Evolutionary conservation across 352 stramenopile genomes (phyloP), one percentile per base, ranked within the genome.

Genomic region (Phytopythium boreale): DNA sequence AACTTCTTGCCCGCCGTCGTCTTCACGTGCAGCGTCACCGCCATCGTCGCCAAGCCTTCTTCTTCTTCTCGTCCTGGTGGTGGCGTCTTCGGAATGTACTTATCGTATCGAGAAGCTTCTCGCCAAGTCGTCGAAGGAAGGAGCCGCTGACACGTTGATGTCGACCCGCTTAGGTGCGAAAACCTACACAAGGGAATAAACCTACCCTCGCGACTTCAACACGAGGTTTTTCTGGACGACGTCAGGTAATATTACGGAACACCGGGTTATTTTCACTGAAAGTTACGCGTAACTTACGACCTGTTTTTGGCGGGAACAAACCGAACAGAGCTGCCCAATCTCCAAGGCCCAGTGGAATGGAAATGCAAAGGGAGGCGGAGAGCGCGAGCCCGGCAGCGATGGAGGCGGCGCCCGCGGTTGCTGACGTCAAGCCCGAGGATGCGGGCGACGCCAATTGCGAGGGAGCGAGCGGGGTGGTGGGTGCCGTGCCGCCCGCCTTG

Each of bases 1-100:
- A 93, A 84, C 71, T 91, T 93, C 67, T 89, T 90, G 41, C 87
- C 87, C 31, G 74, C 72, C 57, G 87, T 93, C 62, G 85, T 93
- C 80, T 95, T 95, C 27, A 95, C 85, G 58, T 89, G 72, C 67
- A 95, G 67, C 69, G 74, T 80, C 68, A 89, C 87, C 85, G 90
- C 91, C 31, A 22, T 76, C 41, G 29, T 43, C 44, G 39, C 52
- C 17, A 20, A 34, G 29, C 29, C 29, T 34, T 34, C 12, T 4
- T 57, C 29, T n/a, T 22, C 41, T 31, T 47, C 49, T n/a, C 52
- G n/a, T 58, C 29, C 7, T 34, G 29, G 4, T 34, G 29, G 4
- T 34, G 29, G 29, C 7, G 29, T 34, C 29, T 34, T 34, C 29
- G 29, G 29, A 34, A 34, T 34, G 29, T 34, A 34, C 7, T 34